phyloP scores from a whole-genome alignment of 2,329 filamentous ascomycete species.

The Aureobasidium sp. region DNA sequence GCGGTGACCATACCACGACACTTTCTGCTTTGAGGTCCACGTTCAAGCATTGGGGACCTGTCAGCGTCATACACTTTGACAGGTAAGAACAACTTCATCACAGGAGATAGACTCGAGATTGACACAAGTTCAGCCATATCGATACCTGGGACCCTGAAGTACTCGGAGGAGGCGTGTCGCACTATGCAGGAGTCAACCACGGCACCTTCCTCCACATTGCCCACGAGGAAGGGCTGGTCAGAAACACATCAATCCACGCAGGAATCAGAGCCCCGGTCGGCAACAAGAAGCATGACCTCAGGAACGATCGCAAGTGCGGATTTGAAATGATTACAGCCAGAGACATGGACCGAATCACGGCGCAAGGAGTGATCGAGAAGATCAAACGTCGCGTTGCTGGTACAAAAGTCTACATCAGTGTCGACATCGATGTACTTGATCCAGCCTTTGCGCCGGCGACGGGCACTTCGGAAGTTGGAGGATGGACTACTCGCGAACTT shows the following conservation, averaged over 20 bases:
- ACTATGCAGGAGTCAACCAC: slow-evolving; percentile 53
- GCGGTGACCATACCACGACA: slow-evolving; percentile 50
- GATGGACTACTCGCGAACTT: slow-evolving; percentile 52
- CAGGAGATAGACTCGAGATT: neutral
- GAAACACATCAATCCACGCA: slow-evolving; percentile 52
- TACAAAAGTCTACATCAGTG: slow-evolving; percentile 47
- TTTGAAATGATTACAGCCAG: slow-evolving; percentile 50
- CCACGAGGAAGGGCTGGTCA: slow-evolving; percentile 51
- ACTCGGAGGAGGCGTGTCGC: slow-evolving; percentile 48
- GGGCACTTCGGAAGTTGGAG: slow-evolving; percentile 52
- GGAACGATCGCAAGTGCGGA: slow-evolving; percentile 50
- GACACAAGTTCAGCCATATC: slow-evolving; percentile 32
- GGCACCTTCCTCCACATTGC: slow-evolving; percentile 55
- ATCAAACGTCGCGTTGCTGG: slow-evolving; percentile 43
- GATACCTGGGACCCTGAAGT: slow-evolving; percentile 49
- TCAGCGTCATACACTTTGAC: slow-evolving; percentile 52
- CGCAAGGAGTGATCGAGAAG: slow-evolving; percentile 38
- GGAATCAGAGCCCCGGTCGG: slow-evolving; percentile 49
- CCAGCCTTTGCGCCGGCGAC: slow-evolving; percentile 49
- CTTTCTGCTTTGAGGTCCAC: slow-evolving; percentile 44
- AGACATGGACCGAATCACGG: slow-evolving; percentile 43
- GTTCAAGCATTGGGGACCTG: slow-evolving; percentile 41
- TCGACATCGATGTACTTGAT: slow-evolving; percentile 50
- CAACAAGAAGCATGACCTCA: slow-evolving; percentile 42
- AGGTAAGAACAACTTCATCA: neutral